phyloP scores from a whole-genome alignment of 1,139 yeast species.

The Diutina mesorugosa region DNA sequence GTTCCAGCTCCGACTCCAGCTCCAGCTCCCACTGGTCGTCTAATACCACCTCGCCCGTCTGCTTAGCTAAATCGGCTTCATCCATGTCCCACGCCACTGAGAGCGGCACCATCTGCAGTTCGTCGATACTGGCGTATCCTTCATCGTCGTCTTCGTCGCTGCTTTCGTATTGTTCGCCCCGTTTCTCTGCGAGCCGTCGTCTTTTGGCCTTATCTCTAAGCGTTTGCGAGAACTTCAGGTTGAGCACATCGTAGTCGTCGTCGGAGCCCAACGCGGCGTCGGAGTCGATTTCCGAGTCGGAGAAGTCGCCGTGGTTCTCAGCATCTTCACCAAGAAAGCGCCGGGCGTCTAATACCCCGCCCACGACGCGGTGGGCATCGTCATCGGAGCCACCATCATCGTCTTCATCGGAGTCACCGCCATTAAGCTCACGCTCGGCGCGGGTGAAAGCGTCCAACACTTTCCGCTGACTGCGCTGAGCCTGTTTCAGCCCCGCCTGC shows the following conservation, averaged over 20 bases:
- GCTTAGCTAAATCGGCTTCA: constrained; percentile 27
- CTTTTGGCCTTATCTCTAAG: constrained; percentile 36
- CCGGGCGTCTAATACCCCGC: not conserved
- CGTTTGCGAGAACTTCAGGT: constrained; percentile 57
- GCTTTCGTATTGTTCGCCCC: constrained; percentile 12
- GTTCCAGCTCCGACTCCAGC: constrained; percentile 8
- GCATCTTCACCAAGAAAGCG: constrained; percentile 7
- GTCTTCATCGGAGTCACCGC: constrained; percentile 6
- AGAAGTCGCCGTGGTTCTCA: constrained; percentile 14
- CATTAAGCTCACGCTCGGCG: constrained; percentile 23
- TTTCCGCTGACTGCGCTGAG: constrained; percentile 9
- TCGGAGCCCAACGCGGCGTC: constrained; percentile 71
- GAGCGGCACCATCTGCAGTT: constrained; percentile 56
- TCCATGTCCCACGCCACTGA: constrained; percentile 88
- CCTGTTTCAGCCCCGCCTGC: not conserved
- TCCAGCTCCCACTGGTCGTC: constrained; percentile 30
- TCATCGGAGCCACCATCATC: constrained; percentile 4
- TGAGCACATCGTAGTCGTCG: constrained; percentile 57
- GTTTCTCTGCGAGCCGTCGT: constrained; percentile 8
- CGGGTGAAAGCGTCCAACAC: constrained; percentile 33
- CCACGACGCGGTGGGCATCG: not conserved
- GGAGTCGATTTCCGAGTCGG: constrained; percentile 63
- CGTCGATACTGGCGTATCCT: constrained; percentile 52
- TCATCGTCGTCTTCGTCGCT: constrained; percentile 14
- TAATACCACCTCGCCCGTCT: constrained; percentile 24